Evolutionary conservation across 2,329 filamentous ascomycete species (phyloP), one percentile per base, ranked within the genome.

Genomic region (Talaromyces sp.): DNA sequence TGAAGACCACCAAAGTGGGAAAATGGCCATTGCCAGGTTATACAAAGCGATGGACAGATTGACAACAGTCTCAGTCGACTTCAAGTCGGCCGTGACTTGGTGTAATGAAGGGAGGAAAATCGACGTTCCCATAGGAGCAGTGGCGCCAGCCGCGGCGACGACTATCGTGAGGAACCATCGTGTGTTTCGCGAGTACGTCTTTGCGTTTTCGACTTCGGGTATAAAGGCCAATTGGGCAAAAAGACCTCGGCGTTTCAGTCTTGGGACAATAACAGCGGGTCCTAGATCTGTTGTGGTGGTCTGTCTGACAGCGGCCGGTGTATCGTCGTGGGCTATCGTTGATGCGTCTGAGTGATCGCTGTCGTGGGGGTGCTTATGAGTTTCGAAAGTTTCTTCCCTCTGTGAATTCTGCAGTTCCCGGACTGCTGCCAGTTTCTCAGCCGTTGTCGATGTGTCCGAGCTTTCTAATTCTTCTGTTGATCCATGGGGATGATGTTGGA

Each of bases 101-200:
- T 82, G 78, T 1, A 95, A 82, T 3, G 89, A 85, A 61, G 91
- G 92, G 67, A 93, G 88, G 61, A 96, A 87, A 59, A 96, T 92
- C 1, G 89, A 85, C 30, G 90, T 93, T 0, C 93, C 93, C 78
- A 96, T 86, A 0, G 93, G 93, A 0, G 89, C 91, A 0, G 86
- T 89, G 15, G 88, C 86, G 1, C 86, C 92, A 2, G 91, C 91
- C 17, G 93, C 71, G 1, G 92, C 89, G 53, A 96, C 85, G 55
- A 93, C 84, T 39, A 86, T 80, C 0, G 92, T 96, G 65, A 97
- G 87, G 63, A 85, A 83, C 92, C 92, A 96, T 85, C 96, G 96
- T 15, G 85, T 91, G 56, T 78, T 83, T 36, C 85, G 84, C 11
- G 82, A 78, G 71, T 96, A 96, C 57, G 91, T 84, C 62, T 88